phyloP scores from a whole-genome alignment of 2,329 filamentous ascomycete genomes.

The Alternaria ethzedia region DNA sequence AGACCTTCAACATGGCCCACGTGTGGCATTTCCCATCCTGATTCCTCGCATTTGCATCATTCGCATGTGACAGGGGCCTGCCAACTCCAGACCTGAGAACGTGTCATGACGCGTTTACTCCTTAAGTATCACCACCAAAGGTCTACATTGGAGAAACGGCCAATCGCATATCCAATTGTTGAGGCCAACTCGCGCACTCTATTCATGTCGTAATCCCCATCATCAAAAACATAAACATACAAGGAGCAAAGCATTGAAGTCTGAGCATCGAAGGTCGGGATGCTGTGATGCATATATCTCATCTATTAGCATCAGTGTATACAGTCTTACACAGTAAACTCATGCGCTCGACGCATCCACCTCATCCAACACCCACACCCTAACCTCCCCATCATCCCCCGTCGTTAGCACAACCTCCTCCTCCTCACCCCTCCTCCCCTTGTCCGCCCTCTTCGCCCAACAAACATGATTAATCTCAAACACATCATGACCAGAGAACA shows the following conservation, averaged over 20 bases:
- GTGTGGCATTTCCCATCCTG: conserved; percentile 21
- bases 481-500: conserved; percentile 81
- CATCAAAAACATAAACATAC: too few relatives aligned
- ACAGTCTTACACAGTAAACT: not conserved
- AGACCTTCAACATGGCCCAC: conserved; percentile 12
- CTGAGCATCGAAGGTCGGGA: too few relatives aligned
- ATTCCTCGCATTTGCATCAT: conserved; percentile 12
- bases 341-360: not conserved
- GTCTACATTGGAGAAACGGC: too few relatives aligned
- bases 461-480: conserved; percentile 93
- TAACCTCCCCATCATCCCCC: conserved; percentile 88
- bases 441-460: conserved; percentile 83
- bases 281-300: too few relatives aligned
- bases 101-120: too few relatives aligned
- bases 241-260: not conserved
- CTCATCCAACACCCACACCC: conserved; percentile 70
- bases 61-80: conserved; percentile 4
- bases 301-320: too few relatives aligned
- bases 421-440: conserved; percentile 61
- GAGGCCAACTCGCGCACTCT: not conserved
- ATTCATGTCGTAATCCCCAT: too few relatives aligned
- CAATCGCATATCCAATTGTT: too few relatives aligned
- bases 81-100: not conserved
- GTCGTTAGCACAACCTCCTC: conserved; percentile 91
- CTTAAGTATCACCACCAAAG: too few relatives aligned